phyloP scores from a whole-genome alignment of 345 rosid genomes.

The Hypericum perforatum region DNA sequence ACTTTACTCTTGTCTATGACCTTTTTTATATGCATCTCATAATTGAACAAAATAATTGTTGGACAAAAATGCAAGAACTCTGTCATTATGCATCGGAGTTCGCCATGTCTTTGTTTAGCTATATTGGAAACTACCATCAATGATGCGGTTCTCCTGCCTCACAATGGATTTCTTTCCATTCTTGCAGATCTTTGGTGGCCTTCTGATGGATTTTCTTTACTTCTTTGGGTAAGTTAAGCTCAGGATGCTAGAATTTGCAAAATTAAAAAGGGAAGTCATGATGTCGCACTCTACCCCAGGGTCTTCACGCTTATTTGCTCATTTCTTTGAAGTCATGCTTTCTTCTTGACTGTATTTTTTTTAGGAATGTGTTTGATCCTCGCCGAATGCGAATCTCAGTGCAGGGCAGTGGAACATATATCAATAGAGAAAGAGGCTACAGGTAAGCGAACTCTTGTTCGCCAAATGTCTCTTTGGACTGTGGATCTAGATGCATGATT shows the following conservation, averaged over 20 bases:
- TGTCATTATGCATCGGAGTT: no score
- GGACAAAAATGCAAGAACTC: no score
- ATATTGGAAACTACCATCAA: not conserved
- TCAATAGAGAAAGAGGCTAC: constrained; percentile 80
- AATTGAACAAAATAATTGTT: no score
- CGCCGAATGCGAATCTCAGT: constrained; percentile 94
- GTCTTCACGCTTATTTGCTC: not conserved
- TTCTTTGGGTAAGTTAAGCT: constrained; percentile 78
- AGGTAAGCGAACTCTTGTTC: constrained; percentile 42
- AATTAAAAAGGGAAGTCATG: not conserved
- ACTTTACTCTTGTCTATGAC: no score
- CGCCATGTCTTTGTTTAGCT: no score
- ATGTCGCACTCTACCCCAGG: not conserved
- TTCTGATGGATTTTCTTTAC: constrained; percentile 95
- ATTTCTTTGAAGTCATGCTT: not conserved
- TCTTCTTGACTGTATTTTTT: constrained; percentile 9
- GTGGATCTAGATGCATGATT: constrained; percentile 6
- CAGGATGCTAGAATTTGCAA: constrained; percentile 1
- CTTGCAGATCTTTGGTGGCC: constrained; percentile 84
- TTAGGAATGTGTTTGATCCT: constrained; percentile 96
- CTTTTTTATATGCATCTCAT: no score
- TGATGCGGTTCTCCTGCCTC: constrained; percentile 6
- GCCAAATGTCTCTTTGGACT: not conserved
- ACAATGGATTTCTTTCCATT: constrained; percentile 9
- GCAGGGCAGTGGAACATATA: constrained; percentile 83